Base-by-base conservation (phyloP, 306 rosid genomes). In the Ochetophila trinervis region DNA sequence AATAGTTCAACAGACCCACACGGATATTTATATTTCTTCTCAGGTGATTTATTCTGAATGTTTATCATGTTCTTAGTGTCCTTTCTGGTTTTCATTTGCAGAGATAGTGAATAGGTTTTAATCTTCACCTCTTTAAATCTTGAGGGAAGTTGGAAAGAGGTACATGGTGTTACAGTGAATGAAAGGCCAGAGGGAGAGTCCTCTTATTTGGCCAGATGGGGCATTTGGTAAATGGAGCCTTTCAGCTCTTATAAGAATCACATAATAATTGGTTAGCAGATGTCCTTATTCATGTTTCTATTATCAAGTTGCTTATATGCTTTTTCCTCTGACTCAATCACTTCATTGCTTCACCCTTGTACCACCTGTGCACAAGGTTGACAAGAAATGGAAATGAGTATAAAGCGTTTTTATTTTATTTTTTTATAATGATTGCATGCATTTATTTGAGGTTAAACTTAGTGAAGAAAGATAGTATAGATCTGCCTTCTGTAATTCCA, bases 1-100 rank as follows among this genome's bases (percentile, higher is more conserved):
- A 97, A 94, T 0, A 50, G 0, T 57, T 94, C 79, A 94, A 90
- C 75, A 68, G 64, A 71, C 84, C 86, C 18, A 84, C 99, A 44
- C 96, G 95, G 47, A 85, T 45, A 73, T 94, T 94, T 74, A 94
- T 90, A 72, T 94, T 94, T 78, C 86, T 94, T 68, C 92, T 90
- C 54, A 94, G 99, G 99, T 94, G 75, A 27, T 27, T 27, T 2
- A 72, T 69, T 36, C 67, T 63, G 65, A 48, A 58, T 70, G 64
- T 45, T 50, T 35, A 37, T 53, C 3, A 65, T 24, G 19, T 40
- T 18, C 22, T 27, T 2, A n/a, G 8, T 13, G 6, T 35, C 48
- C 37, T 53, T 53, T 10, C 18, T 34, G 51, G 49, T 30, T 55
- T 59, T 52, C 61, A 47, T 22, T 19, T 52, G 32, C 4, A 1